Percentiles rank a stretch among this genome's conserved stretches.
phyloP scores from a whole-genome alignment of 2,329 filamentous ascomycete genomes.

The Ophiocordyceps robertsii region DNA sequence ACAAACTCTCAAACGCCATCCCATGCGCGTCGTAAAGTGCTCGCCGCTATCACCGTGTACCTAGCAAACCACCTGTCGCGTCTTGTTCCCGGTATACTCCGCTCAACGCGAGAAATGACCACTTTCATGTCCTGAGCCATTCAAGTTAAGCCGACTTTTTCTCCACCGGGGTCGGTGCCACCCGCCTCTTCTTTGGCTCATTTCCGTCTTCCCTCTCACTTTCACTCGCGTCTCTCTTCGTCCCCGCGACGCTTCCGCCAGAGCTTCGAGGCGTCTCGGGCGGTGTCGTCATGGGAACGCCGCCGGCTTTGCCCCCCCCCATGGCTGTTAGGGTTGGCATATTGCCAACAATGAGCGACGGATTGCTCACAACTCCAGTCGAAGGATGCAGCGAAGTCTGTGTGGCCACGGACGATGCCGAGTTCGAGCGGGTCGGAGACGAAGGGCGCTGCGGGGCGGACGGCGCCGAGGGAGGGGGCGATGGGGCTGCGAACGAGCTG shows the following conservation, averaged over 20 bases:
- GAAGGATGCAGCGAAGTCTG: conserved; percentile 35
- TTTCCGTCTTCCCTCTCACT: conserved; percentile 38
- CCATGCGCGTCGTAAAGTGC: conserved; percentile 13
- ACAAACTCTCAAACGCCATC: conserved; percentile 15
- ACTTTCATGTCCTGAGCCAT: background rate
- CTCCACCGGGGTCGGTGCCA: conserved; percentile 51
- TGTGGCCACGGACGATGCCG: conserved; percentile 66
- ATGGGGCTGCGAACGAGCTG: conserved; percentile 44
- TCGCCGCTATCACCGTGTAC: conserved; percentile 3
- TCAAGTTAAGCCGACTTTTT: conserved; percentile 6
- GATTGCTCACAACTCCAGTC: conserved; percentile 53
- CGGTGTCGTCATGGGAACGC: conserved; percentile 71
- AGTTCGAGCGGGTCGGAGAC: conserved; percentile 76
- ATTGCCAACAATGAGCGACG: conserved; percentile 63
- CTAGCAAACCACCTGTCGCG: background rate
- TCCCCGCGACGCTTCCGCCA: conserved; percentile 21
- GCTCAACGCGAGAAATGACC: background rate
- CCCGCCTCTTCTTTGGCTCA: conserved; percentile 53
- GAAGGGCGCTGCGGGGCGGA: conserved; percentile 53
- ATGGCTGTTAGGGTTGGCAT: conserved; percentile 66
- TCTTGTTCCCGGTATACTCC: background rate
- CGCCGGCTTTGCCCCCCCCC: conserved; percentile 48
- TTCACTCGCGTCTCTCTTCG: conserved; percentile 44
- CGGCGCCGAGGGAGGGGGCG: conserved; percentile 39
- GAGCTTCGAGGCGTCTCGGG: conserved; percentile 63